Evolutionary conservation across 345 rosid genomes (phyloP), one percentile per base, ranked within the genome.

Genomic region (Sisymbrium altissimum): DNA sequence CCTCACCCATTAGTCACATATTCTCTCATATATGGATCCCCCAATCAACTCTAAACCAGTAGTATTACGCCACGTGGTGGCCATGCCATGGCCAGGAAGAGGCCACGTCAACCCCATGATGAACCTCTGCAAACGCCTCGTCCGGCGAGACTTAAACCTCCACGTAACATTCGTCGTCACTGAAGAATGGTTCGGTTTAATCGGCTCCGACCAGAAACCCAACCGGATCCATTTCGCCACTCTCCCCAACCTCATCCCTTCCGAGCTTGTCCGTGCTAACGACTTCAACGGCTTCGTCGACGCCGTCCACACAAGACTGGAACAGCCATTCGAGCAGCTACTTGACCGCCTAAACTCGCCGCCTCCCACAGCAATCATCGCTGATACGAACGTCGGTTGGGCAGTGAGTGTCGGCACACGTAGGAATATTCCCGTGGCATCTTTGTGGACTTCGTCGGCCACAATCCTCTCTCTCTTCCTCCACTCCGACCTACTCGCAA

Each of bases 61-160:
- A 27, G 4, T 27, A 27, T 27, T 18, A 0, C n/a, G 76, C 45
- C 91, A 86, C 64, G 55, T 86, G 36, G 84, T 88, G 17, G 89
- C 88, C 6, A 33, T 88, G 71, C 85, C 96, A 12, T 86, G 65
- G 65, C 96, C 89, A 0, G 93, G 91, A 6, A 53, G 91, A 70
- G 91, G 93, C 81, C 91, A 90, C 74, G 30, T 88, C 77, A 85
- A 88, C 71, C 88, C 89, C 5, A 83, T 88, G 96, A 79, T 85
- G 84, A 86, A 82, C 79, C 76, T 90, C 71, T 85, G 86, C 77
- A 80, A 83, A 74, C 56, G 62, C 35, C 71, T 87, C 5, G 65
- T 73, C 46, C 75, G 79, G 12, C 85, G 72, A 39, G 45, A 60
- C 32, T 58, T 70, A 8, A 43, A 74, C 65, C 71, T 87, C 50